Conservation (phyloP, 2,329 filamentous ascomycete species). For the Paraphaeosphaeria minitans region DNA sequence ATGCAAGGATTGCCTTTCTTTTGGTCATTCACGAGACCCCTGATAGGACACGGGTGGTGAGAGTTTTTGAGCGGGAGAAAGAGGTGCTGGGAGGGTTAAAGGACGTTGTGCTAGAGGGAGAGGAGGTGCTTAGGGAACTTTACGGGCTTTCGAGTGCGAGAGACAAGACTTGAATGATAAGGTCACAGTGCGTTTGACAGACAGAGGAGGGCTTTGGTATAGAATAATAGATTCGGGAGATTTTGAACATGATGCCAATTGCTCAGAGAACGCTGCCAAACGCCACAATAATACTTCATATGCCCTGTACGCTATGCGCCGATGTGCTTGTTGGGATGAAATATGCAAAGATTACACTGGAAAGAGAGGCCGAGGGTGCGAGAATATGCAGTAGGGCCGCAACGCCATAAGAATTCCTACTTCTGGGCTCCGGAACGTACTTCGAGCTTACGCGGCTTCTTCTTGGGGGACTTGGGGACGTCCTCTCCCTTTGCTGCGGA, state of each 20-base stretch:
- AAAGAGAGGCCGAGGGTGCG: background rate
- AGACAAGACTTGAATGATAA: no score
- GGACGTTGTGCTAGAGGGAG: no score
- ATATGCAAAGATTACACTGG: background rate
- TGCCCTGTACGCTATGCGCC: background rate
- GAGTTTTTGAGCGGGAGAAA: no score
- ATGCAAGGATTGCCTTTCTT: no score
- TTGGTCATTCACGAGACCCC: no score
- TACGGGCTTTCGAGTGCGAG: no score
- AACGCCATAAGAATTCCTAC: background rate
- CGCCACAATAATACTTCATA: background rate
- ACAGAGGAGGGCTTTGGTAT: no score
- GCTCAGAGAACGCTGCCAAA: background rate
- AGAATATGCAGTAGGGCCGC: background rate
- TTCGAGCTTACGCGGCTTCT: slow-evolving; percentile 19
- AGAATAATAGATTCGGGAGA: background rate
- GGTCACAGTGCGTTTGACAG: no score
- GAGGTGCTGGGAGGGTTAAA: no score
- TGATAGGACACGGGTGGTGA: no score
- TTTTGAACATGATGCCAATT: background rate
- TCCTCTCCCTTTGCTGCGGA: background rate
- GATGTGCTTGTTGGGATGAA: background rate
- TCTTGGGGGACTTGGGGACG: background rate
- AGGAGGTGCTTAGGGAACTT: no score
- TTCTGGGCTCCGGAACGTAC: slow-evolving; percentile 12